These are phyloP conservation scores for Aspergillus affinis DNA, from an alignment of 495 filamentous ascomycete genomes.

Conservation along the genomic window DNA sequence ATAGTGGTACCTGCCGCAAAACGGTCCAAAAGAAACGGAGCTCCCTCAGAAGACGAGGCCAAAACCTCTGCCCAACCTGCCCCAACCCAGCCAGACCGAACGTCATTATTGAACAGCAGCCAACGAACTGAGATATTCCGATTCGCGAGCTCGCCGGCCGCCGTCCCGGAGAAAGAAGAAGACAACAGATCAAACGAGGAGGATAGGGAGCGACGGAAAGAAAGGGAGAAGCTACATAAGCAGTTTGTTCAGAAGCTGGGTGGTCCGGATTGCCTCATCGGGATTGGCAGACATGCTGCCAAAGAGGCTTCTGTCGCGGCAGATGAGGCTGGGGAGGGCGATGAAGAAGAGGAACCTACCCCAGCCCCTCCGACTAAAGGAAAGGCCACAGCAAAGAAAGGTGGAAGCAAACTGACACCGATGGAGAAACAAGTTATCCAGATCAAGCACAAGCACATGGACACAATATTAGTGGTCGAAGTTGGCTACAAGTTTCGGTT, in stretches of 20 bases:
- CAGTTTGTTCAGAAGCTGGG: conserved; percentile 91
- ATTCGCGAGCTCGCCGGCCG: conserved; percentile 40
- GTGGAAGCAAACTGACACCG: conserved; percentile 77
- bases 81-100: conserved; percentile 5
- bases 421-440: conserved; percentile 92
- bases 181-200: conserved; percentile 38
- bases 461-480: conserved; percentile 85
- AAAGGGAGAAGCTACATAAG: conserved; percentile 72
- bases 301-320: conserved; percentile 54
- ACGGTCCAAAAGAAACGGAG: conserved; percentile 30
- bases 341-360: conserved; percentile 56
- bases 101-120: conserved; percentile 25
- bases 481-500: conserved; percentile 98
- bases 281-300: conserved; percentile 58
- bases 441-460: conserved; percentile 88
- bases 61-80: conserved; percentile 13
- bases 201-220: conserved; percentile 39
- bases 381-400: conserved; percentile 58
- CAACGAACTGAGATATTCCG: conserved; percentile 42
- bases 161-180: conserved; percentile 4
- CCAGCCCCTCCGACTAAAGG: conserved; percentile 57
- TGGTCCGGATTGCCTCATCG: conserved; percentile 72
- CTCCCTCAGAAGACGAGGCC: conserved; percentile 14
- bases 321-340: conserved; percentile 50
- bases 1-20: conserved; percentile 42